Evolutionary conservation across 306 rosid species (phyloP).

Genomic region (Vigna mungo): DNA sequence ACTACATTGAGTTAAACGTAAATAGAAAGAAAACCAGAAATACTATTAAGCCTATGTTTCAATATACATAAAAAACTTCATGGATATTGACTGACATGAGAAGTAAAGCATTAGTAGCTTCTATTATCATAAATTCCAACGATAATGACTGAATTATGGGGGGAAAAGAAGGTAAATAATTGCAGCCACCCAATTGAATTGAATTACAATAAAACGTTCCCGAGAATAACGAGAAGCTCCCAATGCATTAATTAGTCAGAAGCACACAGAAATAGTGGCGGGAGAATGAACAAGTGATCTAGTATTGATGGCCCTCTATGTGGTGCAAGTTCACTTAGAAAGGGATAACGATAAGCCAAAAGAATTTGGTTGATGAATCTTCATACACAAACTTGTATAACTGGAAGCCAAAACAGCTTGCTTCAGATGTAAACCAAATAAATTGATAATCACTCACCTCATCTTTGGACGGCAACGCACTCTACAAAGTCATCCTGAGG

Average conservation of each 20-base stretch:
- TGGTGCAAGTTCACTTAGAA: constrained; percentile 12
- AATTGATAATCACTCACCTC: constrained; percentile 36
- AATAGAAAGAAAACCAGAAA: too few species aligned
- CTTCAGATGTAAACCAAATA: constrained; percentile 45
- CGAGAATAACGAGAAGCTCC: constrained; percentile 1
- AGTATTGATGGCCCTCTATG: constrained; percentile 35
- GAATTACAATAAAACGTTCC: constrained; percentile 20
- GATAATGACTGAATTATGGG: neutral
- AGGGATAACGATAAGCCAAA: constrained; percentile 27
- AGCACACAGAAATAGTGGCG: constrained; percentile 33
- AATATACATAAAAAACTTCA: too few species aligned
- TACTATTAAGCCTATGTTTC: too few species aligned
- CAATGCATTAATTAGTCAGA: too few species aligned
- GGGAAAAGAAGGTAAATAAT: neutral
- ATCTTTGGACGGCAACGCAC: constrained; percentile 34
- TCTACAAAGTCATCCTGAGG: constrained; percentile 33
- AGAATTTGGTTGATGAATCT: constrained; percentile 39
- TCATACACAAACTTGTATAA: constrained; percentile 52
- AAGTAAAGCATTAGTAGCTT: neutral
- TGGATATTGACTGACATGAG: neutral
- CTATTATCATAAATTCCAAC: neutral
- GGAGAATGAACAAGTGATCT: constrained; percentile 43
- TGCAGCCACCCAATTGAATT: constrained; percentile 33
- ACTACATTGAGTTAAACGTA: too few species aligned
- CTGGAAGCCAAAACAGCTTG: constrained; percentile 34